Evolutionary conservation across 345 rosid species (phyloP), one percentile per base, ranked within the genome.

Genomic region (Capsella bursapastoris): DNA sequence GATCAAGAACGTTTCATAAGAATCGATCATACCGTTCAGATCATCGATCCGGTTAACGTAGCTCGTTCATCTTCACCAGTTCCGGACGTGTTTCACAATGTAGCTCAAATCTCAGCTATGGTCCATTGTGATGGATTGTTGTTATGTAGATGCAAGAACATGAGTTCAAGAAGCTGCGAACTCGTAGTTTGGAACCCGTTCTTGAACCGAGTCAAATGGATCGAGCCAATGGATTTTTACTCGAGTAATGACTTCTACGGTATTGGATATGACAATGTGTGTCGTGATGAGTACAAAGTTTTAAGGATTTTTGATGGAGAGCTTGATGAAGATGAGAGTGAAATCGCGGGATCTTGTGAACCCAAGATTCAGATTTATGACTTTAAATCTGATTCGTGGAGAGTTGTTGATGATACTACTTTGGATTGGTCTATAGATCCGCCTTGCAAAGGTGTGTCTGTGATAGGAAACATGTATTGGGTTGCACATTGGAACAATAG

Each of bases 381-480:
- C 47, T 70, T 76, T 7, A 76, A 47, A 57, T 37, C 66, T 28
- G 52, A 47, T 56, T 48, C 80, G 2, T 76, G 80, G 80, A 70
- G 71, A 38, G 1, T 34, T 38, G 3, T 63, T 56, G 37, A 53
- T 52, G 70, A 34, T 28, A 29, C 13, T 56, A 8, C 14, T 16
- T 63, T 70, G 52, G 75, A 70, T 47, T 76, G 80, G 80, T 63
- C 60, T 35, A 63, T 70, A 13, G 75, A 76, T 48, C 75, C 80
- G 0, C 71, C 75, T 45, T 76, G 80, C 37, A 70, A 70, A 16
- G 75, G 80, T 38, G 75, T 70, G 0, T 76, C 75, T n/a, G 44
- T 64, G 35, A 64, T 70, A 63, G 80, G 80, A 70, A 76, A 70
- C 52, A 70, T 76, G 80, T 76, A 55, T 76, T 76, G 80, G 80